Percentiles rank a stretch among this genome's conserved stretches.
These are phyloP conservation scores for Crithidia brevicula DNA, from an alignment of 208 protist genomes.

Conservation along the genomic window DNA sequence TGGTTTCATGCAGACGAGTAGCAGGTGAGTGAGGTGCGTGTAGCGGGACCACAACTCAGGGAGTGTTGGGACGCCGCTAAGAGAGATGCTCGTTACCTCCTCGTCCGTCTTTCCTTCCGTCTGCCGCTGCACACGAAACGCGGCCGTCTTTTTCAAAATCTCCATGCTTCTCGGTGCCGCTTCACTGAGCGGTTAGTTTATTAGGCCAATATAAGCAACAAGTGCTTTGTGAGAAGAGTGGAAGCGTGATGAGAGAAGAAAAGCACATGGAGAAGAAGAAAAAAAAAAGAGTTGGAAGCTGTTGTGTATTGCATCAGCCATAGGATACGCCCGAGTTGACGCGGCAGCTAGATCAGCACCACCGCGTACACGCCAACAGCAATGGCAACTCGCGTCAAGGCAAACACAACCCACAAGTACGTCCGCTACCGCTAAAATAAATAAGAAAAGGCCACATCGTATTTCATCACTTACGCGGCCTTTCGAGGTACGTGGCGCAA, in stretches of 20 bases:
- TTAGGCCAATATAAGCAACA: too few species aligned
- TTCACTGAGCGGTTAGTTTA: too few species aligned
- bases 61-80: conserved; percentile 65
- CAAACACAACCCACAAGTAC: too few species aligned
- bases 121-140: conserved; percentile 72
- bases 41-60: conserved; percentile 55
- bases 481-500: too few species aligned
- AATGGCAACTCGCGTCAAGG: too few species aligned
- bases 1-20: conserved; percentile 74
- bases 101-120: conserved; percentile 47
- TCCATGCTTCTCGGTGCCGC: conserved; percentile 64
- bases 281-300: neutral
- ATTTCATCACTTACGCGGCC: too few species aligned
- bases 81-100: conserved; percentile 62
- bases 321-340: too few species aligned
- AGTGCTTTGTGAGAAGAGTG: neutral
- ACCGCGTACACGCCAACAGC: too few species aligned
- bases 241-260: neutral
- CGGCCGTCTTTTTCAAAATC: conserved; percentile 69
- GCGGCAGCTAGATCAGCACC: too few species aligned
- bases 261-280: neutral
- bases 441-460: too few species aligned
- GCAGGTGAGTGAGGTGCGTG: conserved; percentile 55
- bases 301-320: neutral
- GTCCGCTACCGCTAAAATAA: too few species aligned